Base-by-base conservation (phyloP, 768 basidiomycete species). In the Leccinum incarnatum region DNA sequence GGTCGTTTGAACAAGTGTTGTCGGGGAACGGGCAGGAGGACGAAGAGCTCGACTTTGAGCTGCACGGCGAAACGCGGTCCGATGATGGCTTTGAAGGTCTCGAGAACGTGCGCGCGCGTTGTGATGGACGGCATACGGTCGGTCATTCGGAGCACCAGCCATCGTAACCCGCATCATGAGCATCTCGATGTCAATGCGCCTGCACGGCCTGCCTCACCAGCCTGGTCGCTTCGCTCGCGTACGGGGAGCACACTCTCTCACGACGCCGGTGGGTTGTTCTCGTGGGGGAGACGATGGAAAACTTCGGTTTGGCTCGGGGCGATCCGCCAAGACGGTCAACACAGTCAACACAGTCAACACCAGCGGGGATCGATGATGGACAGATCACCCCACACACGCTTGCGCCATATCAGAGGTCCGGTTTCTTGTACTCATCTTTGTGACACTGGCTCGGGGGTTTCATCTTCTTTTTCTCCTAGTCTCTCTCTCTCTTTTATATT, bases 81-180 rank as follows among this genome's bases (percentile, higher is more conserved):
- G 91, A 92, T 63, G 86, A 86, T 32, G 92, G 85, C 5, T 98
- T 84, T 69, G 95, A 98, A 67, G 95, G 94, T 0, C 73, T 98
- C 55, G 95, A 98, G 77, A 98, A 98, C 67, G 95, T 98, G 21
- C 83, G 96, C 23, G 94, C 90, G 1, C 95, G 92, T 71, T 94
- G 91, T 65, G 91, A 93, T 70, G 91, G 91, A 19, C 80, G 84
- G 53, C 93, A 95, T 72, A 93, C 91, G 1, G 91, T 95, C 17
- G 91, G 91, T 23, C 23, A 23, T 23, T 23, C 23, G 23, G 46
- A 25, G 7, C 80, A 81, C 15, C 47, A 48, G 23, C 47, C 76
- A 77, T 42, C 80, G 14, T 25, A 47, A 83, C 46, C 81, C 62
- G 27, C 83, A 86, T 37, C 83, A 85, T 50, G 77, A 79, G 48